A percentile compares a stretch with the other conserved stretches of the same genome.
Conservation (phyloP, 2,329 filamentous ascomycete species). For the Pseudogymnoascus sp. region DNA sequence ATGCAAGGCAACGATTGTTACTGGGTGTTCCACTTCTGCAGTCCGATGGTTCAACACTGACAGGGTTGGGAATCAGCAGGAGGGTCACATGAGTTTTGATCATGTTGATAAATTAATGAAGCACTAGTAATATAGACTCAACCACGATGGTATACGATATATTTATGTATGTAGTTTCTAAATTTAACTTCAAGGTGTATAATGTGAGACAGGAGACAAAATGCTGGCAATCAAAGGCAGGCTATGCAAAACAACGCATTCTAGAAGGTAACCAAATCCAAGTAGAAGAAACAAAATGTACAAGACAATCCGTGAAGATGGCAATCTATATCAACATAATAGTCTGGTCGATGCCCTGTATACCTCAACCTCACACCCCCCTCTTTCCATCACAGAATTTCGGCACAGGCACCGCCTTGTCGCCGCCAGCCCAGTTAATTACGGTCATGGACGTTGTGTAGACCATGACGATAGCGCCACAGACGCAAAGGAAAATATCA, state of each 20-base stretch:
- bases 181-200: not conserved
- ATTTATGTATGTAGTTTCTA: not conserved
- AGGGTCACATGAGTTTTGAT: not conserved
- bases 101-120: not conserved
- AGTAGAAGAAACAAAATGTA: not conserved
- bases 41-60: too few relatives aligned
- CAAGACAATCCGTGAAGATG: not conserved
- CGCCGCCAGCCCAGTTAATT: slow-evolving; percentile 70
- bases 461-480: slow-evolving; percentile 79
- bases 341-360: not conserved
- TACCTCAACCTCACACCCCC: not conserved
- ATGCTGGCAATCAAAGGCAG: slow-evolving; percentile 3
- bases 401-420: slow-evolving; percentile 40
- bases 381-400: slow-evolving; percentile 52
- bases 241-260: slow-evolving; percentile 11
- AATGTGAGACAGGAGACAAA: not conserved
- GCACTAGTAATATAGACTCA: not conserved
- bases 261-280: not conserved
- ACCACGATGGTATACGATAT: not conserved
- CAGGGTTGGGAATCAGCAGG: not conserved
- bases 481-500: slow-evolving; percentile 70
- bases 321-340: not conserved
- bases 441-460: slow-evolving; percentile 88
- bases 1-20: not conserved
- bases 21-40: too few relatives aligned